Evolutionary conservation across 345 rosid genomes (phyloP), one percentile per base, ranked within the genome.

Genomic region (Gossypium herbaceum): DNA sequence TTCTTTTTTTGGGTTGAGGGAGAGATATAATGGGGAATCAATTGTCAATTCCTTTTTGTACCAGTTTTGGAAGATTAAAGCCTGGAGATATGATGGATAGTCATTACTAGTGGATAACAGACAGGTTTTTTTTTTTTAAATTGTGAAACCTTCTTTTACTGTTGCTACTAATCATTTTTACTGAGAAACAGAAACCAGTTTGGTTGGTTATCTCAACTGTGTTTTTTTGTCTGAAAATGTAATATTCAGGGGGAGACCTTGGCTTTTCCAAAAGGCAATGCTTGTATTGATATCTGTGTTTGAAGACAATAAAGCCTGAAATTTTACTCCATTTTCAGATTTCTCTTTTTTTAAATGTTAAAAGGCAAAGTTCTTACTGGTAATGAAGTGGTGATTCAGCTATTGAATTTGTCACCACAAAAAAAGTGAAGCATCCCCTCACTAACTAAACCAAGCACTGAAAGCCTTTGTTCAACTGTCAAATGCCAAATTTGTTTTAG

Each of bases 31-130:
- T 5, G 41, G 41, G 60, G 73, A 52, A 69, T 54, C 59, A 16
- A 51, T 51, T 69, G 20, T 50, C 44, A 25, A 47, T 69, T 15
- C 12, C 44, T 25, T 69, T 47, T 50, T 50, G 73, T 69, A 69
- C 22, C 9, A 25, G 12, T 25, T 1, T 50, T 15, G 45, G 75
- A 45, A 55, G 67, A 60, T 60, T 16, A 60, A 60, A 73, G 43
- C 47, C 58, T 60, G 59, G 58, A 72, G 75, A 58, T 60, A 68
- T 60, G 68, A 73, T 73, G 68, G 67, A 47, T 60, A 47, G 58
- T 73, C 68, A 73, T 73, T 45, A 16, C 68, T 60, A 24, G 17
- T 61, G 76, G 58, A 54, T 54, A 54, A 54, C 41, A 34, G 41
- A 34, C 7, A 5, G 7, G 7, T 0, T 4, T 34, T 34, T 34